phyloP scores from a whole-genome alignment of 352 stramenopile species.

The Pythium aphanidermatum region DNA sequence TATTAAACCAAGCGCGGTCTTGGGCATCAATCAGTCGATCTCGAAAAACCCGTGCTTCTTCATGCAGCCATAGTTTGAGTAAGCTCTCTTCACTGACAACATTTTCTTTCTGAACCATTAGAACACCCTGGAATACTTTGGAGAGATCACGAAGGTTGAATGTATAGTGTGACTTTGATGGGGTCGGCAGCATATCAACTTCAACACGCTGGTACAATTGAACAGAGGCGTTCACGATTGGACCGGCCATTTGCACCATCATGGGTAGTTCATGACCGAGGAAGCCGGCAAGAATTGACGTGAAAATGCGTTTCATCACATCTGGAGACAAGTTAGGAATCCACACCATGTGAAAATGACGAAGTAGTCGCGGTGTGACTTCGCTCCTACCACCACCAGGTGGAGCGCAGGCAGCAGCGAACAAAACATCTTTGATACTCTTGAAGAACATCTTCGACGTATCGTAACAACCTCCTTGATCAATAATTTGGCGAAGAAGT shows the following conservation, averaged over 20 bases:
- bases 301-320: conserved; percentile 89
- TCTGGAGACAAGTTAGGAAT: conserved; percentile 78
- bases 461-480: conserved; percentile 89
- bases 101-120: conserved; percentile 89
- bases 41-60: conserved; percentile 89
- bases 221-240: conserved; percentile 87
- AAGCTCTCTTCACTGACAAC: conserved; percentile 62
- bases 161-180: conserved; percentile 91
- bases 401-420: conserved; percentile 79
- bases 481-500: conserved; percentile 87
- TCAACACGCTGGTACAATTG: conserved; percentile 86
- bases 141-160: conserved; percentile 93
- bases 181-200: conserved; percentile 86
- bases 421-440: conserved; percentile 81
- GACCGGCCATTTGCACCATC: conserved; percentile 59
- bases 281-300: conserved; percentile 87
- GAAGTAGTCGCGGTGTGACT: conserved; percentile 77
- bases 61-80: conserved; percentile 88
- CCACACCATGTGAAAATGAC: conserved; percentile 91
- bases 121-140: conserved; percentile 91
- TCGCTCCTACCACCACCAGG: conserved; percentile 84
- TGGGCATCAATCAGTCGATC: conserved; percentile 87
- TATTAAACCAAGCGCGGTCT: conserved; percentile 87
- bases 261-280: conserved; percentile 58
- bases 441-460: conserved; percentile 94